These are phyloP conservation scores for Boletus tylopilopsis DNA, from an alignment of 768 basidiomycete species.

Conservation along the genomic window DNA sequence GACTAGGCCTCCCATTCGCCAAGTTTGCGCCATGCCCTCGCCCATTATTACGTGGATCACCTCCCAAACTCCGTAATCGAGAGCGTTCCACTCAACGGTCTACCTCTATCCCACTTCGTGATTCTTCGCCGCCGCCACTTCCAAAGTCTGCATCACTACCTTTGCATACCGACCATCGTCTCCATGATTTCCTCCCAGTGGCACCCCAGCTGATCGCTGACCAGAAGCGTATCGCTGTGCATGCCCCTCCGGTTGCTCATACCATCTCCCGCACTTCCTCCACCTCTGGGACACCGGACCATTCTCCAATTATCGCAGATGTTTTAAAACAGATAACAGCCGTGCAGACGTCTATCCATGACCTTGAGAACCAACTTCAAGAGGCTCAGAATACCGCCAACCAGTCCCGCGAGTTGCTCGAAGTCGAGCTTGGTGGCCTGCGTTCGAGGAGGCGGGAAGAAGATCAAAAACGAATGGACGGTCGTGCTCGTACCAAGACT, in stretches of 20 bases:
- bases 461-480: conserved; percentile 71
- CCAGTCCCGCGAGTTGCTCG: conserved; percentile 61
- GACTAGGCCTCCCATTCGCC: conserved; percentile 48
- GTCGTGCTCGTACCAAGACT: conserved; percentile 77
- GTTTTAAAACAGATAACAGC: conserved; percentile 69
- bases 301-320: conserved; percentile 69
- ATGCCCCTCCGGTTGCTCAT: conserved; percentile 24
- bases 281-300: conserved; percentile 41
- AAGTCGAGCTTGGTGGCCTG: conserved; percentile 67
- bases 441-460: conserved; percentile 79
- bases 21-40: conserved; percentile 45
- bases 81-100: conserved; percentile 49
- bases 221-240: conserved; percentile 25
- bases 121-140: conserved; percentile 76
- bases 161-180: conserved; percentile 53
- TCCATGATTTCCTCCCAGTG: conserved; percentile 25
- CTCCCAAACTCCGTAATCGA: conserved; percentile 56
- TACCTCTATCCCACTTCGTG: conserved; percentile 42
- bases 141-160: conserved; percentile 81
- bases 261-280: conserved; percentile 24
- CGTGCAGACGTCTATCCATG: conserved; percentile 57
- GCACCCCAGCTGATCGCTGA: conserved; percentile 23
- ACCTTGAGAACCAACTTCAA: conserved; percentile 65
- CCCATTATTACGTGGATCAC: conserved; percentile 42
- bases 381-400: conserved; percentile 56